phyloP scores from a whole-genome alignment of 2,329 filamentous ascomycete species.

The Alternaria sp. region DNA sequence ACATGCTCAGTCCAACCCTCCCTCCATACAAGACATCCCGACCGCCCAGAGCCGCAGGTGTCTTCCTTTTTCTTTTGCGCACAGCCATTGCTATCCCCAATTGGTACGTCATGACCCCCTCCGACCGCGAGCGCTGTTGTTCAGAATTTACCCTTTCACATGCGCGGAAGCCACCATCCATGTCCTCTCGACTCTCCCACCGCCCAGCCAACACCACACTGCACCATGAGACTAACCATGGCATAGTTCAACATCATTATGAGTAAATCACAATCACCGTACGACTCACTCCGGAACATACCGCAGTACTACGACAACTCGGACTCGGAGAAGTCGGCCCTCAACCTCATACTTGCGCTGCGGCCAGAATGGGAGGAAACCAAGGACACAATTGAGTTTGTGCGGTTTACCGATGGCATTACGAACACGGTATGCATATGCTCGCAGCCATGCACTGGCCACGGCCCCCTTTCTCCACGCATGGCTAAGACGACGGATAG shows the following conservation, averaged over 20 bases:
- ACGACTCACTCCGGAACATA: conserved; percentile 61
- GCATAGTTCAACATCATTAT: conserved; percentile 22
- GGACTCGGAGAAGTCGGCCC: conserved; percentile 79
- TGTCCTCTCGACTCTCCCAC: background rate
- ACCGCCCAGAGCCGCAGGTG: background rate
- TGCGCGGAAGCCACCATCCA: conserved; percentile 5
- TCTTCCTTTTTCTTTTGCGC: background rate
- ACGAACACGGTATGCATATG: conserved; percentile 78
- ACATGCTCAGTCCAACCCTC: background rate
- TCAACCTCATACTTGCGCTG: conserved; percentile 78
- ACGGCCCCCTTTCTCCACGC: background rate
- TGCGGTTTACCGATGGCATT: conserved; percentile 96
- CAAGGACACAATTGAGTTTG: conserved; percentile 79
- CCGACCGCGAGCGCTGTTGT: background rate
- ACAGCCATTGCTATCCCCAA: background rate
- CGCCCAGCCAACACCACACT: background rate
- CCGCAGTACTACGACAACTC: conserved; percentile 78
- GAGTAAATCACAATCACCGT: conserved; percentile 36
- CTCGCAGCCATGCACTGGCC: background rate
- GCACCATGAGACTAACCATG: conserved; percentile 7
- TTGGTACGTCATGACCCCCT: background rate
- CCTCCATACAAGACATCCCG: background rate
- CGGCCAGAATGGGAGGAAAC: conserved; percentile 81
- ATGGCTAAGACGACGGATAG: conserved; percentile 28
- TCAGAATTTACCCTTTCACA: conserved; percentile 11